phyloP scores from a whole-genome alignment of 768 basidiomycete species.

The Lentinula detonsa region DNA sequence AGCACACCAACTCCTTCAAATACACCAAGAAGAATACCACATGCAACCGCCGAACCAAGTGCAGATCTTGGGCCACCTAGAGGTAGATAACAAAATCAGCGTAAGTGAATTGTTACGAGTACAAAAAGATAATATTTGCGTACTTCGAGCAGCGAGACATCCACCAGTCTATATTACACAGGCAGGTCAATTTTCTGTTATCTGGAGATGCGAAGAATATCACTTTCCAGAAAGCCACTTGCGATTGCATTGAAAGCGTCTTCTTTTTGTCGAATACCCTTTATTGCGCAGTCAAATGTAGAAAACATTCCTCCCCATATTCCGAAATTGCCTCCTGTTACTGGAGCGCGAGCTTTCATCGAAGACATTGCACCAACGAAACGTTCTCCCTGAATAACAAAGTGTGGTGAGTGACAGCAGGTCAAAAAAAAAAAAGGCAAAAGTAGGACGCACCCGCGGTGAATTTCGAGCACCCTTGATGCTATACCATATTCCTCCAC shows the following conservation, averaged over 20 bases:
- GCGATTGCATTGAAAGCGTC: constrained; percentile 99
- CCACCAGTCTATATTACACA: constrained; percentile 68
- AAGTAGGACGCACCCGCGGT: constrained; percentile 60
- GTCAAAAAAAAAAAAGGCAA: not conserved
- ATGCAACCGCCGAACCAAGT: constrained; percentile 88
- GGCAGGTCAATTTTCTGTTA: not conserved
- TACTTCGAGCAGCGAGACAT: constrained; percentile 89
- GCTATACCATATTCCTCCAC: constrained; percentile 98
- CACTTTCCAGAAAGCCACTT: constrained; percentile 27
- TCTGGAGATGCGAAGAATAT: not conserved
- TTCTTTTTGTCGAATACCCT: constrained; percentile 94
- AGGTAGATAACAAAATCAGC: not conserved
- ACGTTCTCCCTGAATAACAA: constrained; percentile 71
- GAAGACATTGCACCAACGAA: constrained; percentile 91
- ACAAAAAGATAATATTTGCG: constrained; percentile 25
- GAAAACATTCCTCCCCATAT: constrained; percentile 99
- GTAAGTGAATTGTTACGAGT: not conserved
- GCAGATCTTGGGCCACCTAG: constrained; percentile 90
- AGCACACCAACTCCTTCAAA: constrained; percentile 95
- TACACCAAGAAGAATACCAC: constrained; percentile 92
- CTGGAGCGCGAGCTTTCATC: constrained; percentile 96
- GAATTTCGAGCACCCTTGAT: constrained; percentile 98
- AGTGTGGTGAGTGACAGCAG: not conserved
- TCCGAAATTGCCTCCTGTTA: constrained; percentile 95
- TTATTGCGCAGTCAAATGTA: constrained; percentile 96